phyloP scores from a whole-genome alignment of 148 eudicot species.

The Selenicereus undatus region DNA sequence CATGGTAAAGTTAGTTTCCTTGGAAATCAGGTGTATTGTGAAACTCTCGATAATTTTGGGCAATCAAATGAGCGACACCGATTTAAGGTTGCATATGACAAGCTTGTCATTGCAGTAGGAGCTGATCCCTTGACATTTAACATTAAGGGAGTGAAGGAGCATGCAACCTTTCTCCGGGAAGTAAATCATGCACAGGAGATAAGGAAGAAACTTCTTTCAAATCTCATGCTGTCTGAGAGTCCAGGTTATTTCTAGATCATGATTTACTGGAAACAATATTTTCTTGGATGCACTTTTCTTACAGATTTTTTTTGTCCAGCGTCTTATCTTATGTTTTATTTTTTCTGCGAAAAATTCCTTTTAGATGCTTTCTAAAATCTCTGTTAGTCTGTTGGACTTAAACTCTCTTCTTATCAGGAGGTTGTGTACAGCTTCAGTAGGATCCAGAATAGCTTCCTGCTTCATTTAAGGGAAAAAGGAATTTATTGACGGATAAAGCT shows the following conservation, averaged over 20 bases:
- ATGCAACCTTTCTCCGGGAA: conserved; percentile 83
- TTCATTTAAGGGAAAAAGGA: too few relatives aligned
- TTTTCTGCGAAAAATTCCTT: too few relatives aligned
- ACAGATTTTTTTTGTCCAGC: not conserved
- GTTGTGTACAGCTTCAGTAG: not conserved
- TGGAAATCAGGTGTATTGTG: conserved; percentile 65
- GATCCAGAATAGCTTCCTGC: not conserved
- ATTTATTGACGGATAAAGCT: not conserved
- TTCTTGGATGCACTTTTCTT: not conserved
- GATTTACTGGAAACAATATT: not conserved
- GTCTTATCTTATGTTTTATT: not conserved
- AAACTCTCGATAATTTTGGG: conserved; percentile 43
- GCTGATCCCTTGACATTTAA: conserved; percentile 86
- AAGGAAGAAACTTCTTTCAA: conserved; percentile 69
- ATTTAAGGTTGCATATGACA: conserved; percentile 86
- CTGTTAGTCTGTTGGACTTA: too few relatives aligned
- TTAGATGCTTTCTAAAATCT: too few relatives aligned
- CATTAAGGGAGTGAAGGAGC: conserved; percentile 79
- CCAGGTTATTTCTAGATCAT: conserved; percentile 48
- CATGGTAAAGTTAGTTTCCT: not conserved
- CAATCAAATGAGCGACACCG: conserved; percentile 47
- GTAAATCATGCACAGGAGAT: conserved; percentile 89
- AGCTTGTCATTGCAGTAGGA: conserved; percentile 88
- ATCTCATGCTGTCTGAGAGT: conserved; percentile 80
- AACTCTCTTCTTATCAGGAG: not conserved